Conservation (phyloP, 1,284 basidiomycete genomes). For the Cryptococcus neoformans region DNA sequence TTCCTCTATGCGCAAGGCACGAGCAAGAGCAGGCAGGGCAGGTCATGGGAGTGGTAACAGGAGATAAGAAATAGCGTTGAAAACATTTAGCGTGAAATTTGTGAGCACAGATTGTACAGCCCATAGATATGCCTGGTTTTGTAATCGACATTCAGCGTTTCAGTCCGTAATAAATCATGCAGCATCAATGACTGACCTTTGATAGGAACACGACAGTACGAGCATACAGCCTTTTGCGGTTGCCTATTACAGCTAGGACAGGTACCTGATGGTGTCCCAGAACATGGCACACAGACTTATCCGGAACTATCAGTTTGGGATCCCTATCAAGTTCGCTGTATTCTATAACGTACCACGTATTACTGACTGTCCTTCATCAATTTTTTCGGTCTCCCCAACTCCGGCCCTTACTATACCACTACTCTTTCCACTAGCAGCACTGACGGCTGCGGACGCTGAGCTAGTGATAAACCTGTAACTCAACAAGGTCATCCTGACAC, state of each 20-base stretch:
- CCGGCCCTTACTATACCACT: not conserved
- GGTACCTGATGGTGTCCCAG: slow-evolving; percentile 12
- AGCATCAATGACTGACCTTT: slow-evolving; percentile 57
- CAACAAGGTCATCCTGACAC: slow-evolving; percentile 55
- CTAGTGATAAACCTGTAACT: slow-evolving; percentile 4
- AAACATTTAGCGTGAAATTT: slow-evolving; percentile 63
- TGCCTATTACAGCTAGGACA: slow-evolving; percentile 57
- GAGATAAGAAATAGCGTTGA: slow-evolving; percentile 19
- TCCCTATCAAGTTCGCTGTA: not conserved
- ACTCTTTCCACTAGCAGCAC: not conserved
- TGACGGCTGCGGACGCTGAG: not conserved
- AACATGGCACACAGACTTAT: slow-evolving; percentile 21
- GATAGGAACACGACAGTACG: slow-evolving; percentile 71
- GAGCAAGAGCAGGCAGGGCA: slow-evolving; percentile 40
- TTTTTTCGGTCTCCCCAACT: not conserved
- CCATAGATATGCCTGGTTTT: slow-evolving; percentile 62
- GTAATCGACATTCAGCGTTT: not conserved
- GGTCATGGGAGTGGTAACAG: slow-evolving; percentile 10
- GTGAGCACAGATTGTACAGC: slow-evolving; percentile 64
- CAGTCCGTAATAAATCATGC: not conserved
- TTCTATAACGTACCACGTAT: not conserved
- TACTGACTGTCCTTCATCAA: not conserved
- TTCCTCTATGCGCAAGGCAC: slow-evolving; percentile 24
- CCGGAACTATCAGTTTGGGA: not conserved
- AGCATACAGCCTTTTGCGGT: slow-evolving; percentile 57